A percentile compares a stretch with the other conserved stretches of the same genome.
phyloP scores from a whole-genome alignment of 1,284 basidiomycete species.

The Pseudozyma sp. region DNA sequence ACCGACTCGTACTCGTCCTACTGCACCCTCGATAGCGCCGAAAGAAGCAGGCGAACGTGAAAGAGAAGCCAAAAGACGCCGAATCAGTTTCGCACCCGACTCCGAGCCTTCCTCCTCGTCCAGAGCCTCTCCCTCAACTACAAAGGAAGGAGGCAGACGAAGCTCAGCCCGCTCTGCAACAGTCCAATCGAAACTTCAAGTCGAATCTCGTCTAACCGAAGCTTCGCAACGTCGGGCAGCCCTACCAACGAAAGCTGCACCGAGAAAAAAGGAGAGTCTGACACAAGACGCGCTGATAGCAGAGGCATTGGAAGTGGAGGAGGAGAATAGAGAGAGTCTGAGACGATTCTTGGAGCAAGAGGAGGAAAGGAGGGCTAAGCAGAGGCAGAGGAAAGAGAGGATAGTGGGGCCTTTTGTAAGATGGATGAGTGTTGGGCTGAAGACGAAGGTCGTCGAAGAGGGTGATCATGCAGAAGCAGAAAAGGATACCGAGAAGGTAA shows the following conservation, averaged over 20 bases:
- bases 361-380: slow-evolving; percentile 81
- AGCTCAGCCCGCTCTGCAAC: slow-evolving; percentile 50
- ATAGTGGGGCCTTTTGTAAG: slow-evolving; percentile 80
- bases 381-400: slow-evolving; percentile 73
- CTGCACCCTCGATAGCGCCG: not conserved
- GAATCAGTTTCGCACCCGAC: slow-evolving; percentile 46
- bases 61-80: slow-evolving; percentile 16
- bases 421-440: slow-evolving; percentile 76
- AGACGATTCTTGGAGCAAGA: slow-evolving; percentile 81
- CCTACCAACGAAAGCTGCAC: slow-evolving; percentile 18
- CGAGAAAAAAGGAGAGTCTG: slow-evolving; percentile 63
- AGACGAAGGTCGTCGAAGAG: slow-evolving; percentile 34
- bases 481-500: not conserved
- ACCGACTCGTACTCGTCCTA: not conserved
- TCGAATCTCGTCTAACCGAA: slow-evolving; percentile 71
- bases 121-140: not conserved
- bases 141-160: not conserved
- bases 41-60: not conserved
- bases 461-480: not conserved
- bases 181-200: slow-evolving; percentile 58
- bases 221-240: slow-evolving; percentile 76
- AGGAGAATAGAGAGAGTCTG: slow-evolving; percentile 83
- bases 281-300: slow-evolving; percentile 85
- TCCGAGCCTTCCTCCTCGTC: slow-evolving; percentile 10
- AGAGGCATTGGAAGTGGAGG: slow-evolving; percentile 84